Evolutionary conservation across 1,284 basidiomycete genomes (phyloP), one percentile per base, ranked within the genome.

Genomic region (Thelephora terrestris): DNA sequence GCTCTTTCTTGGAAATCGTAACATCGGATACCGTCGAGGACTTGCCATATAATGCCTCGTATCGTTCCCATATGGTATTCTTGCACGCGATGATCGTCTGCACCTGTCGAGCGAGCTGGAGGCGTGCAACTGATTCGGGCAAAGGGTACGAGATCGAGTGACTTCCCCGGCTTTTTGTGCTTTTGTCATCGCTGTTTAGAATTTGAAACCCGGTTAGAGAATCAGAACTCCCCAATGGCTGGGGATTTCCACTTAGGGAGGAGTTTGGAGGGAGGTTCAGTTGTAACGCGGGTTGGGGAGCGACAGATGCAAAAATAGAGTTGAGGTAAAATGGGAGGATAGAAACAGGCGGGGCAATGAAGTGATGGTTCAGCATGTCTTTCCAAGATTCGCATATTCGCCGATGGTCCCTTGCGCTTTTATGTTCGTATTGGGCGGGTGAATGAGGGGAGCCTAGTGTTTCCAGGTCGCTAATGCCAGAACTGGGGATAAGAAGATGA

Each of bases 271-370:
- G 81, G 4, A 86, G 68, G 23, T 70, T 64, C 23, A 85, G 66
- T 38, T 76, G 71, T 45, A 81, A 57, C 0, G 74, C 64, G 9
- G 75, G 70, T 50, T 76, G 69, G 2, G 71, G 66, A 52, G 72
- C 70, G 47, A 81, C 70, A 43, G 76, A 73, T 6, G 63, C 57
- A 54, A 86, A 87, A 44, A 71, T 69, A 29, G 73, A 70, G 1
- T 75, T 75, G 36, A 87, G 69, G 56, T 85, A 82, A 55, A 85
- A 80, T 0, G 81, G 81, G 47, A 87, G 68, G 46, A 85, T 71
- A 17, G 78, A 73, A 44, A 78, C 65, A 35, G 74, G 74, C 7
- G 74, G 62, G 1, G 78, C 66, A 36, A 87, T 66, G 57, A 81
- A 83, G 21, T 77, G 69, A 20, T 63, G 64, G 38, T 71, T 64